Evolutionary conservation across 2,329 filamentous ascomycete species (phyloP).

Genomic region (Fusarium proliferatum): DNA sequence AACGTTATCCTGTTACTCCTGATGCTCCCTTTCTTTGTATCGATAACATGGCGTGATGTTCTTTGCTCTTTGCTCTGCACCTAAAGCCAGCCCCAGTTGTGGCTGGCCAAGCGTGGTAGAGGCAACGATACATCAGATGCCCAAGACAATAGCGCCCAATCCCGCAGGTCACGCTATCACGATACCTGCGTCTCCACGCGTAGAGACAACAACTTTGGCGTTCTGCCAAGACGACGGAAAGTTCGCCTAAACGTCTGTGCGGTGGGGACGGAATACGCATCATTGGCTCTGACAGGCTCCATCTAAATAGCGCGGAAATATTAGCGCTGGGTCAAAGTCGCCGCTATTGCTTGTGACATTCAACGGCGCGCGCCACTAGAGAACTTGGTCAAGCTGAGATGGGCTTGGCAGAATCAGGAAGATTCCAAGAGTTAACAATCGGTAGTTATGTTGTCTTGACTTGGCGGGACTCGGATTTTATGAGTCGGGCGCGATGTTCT

Average conservation of each 20-base stretch:
- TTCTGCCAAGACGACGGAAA: not conserved
- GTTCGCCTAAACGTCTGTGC: not conserved
- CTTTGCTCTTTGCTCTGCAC: not conserved
- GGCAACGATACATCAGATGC: not conserved
- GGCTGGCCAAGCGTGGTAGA: not conserved
- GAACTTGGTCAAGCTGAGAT: not conserved
- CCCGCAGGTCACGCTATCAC: not conserved
- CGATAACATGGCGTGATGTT: not conserved
- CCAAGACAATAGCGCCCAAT: not conserved
- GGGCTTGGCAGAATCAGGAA: not conserved
- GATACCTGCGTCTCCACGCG: rapidly evolving
- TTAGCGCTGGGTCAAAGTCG: not conserved
- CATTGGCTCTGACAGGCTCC: not conserved
- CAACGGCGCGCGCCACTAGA: not conserved
- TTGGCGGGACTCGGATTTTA: not conserved
- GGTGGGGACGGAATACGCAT: rapidly evolving
- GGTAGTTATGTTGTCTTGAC: not conserved
- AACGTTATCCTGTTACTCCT: not conserved
- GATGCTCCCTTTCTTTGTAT: not conserved
- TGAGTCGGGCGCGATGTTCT: not conserved
- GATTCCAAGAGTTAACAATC: not conserved
- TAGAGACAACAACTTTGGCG: not conserved
- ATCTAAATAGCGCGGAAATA: not conserved
- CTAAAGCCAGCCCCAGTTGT: not conserved
- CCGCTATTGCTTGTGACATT: not conserved